phyloP scores from a whole-genome alignment of 192 early-diverging fungal genomes.

The Backusella westeae region DNA sequence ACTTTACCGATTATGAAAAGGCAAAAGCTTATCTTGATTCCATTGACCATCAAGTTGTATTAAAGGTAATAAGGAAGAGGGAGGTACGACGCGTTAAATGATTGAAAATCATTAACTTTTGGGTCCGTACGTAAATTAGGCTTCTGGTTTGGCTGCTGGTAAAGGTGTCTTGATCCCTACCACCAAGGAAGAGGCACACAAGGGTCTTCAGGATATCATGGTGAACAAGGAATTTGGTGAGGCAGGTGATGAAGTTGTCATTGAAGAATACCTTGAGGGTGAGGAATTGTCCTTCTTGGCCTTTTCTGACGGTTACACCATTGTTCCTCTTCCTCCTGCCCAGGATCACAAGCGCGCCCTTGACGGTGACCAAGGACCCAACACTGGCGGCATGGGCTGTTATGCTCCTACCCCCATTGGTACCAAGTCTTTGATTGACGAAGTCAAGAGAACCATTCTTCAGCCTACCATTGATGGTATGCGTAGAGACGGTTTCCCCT shows the following conservation, averaged over 20 bases:
- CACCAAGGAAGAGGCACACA: slow-evolving; percentile 80
- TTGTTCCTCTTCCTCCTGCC: slow-evolving; percentile 85
- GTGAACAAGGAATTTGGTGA: slow-evolving; percentile 85
- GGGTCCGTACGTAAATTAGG: slow-evolving; percentile 27
- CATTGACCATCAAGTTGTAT: slow-evolving; percentile 68
- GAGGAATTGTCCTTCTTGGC: slow-evolving; percentile 92
- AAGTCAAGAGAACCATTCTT: slow-evolving; percentile 77
- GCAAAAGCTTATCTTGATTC: slow-evolving; percentile 66
- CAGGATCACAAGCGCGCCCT: slow-evolving; percentile 99
- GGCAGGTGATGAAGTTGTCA: slow-evolving; percentile 89
- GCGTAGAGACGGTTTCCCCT: slow-evolving; percentile 93
- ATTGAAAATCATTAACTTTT: neutral
- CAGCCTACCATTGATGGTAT: slow-evolving; percentile 95
- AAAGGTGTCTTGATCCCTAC: slow-evolving; percentile 95
- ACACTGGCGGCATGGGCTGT: slow-evolving; percentile 99
- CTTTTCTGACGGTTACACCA: slow-evolving; percentile 93
- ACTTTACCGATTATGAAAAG: slow-evolving; percentile 77
- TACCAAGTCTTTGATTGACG: slow-evolving; percentile 67
- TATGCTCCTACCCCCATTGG: slow-evolving; percentile 96
- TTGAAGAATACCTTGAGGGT: slow-evolving; percentile 93
- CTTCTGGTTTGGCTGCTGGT: slow-evolving; percentile 95
- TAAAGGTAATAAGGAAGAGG: slow-evolving; percentile 58
- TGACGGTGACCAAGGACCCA: slow-evolving; percentile 90
- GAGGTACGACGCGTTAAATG: neutral
- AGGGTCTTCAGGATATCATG: slow-evolving; percentile 87